Evolutionary conservation across 768 basidiomycete species (phyloP).

Genomic region (Rhodotorula sphaerocarpa): DNA sequence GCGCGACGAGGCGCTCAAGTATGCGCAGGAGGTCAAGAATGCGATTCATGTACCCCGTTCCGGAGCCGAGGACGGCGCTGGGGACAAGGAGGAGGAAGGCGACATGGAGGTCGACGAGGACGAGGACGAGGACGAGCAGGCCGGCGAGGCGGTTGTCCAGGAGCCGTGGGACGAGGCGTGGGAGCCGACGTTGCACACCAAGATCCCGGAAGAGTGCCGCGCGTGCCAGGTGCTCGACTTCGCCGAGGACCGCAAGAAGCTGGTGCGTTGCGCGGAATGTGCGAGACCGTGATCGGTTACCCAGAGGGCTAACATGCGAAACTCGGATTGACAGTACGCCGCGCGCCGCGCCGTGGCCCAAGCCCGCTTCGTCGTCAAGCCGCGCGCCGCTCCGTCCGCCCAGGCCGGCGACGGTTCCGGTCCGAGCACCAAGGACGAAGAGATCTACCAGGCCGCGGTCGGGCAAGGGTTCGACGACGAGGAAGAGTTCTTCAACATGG

Average conservation of each 20-base stretch:
- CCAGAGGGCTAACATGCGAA: no score
- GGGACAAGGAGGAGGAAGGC: conserved; percentile 46
- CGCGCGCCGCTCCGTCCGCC: conserved; percentile 43
- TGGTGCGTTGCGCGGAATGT: no score
- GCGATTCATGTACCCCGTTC: conserved; percentile 56
- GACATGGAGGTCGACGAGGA: conserved; percentile 52
- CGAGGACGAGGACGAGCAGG: conserved; percentile 71
- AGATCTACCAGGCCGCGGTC: conserved; percentile 53
- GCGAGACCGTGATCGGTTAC: no score
- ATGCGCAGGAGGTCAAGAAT: conserved; percentile 66
- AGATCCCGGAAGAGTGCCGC: conserved; percentile 58
- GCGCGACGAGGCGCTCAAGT: conserved; percentile 87
- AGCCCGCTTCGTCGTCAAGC: conserved; percentile 77
- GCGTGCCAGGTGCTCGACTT: conserved; percentile 61
- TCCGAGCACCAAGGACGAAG: conserved; percentile 39
- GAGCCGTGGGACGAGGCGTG: conserved; percentile 42
- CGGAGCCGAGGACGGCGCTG: conserved; percentile 43
- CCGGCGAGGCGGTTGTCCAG: conserved; percentile 67
- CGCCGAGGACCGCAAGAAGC: conserved; percentile 54
- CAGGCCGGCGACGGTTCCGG: conserved; percentile 40
- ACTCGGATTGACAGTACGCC: conserved; percentile 52
- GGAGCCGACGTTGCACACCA: conserved; percentile 37
- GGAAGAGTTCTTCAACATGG: conserved; percentile 81
- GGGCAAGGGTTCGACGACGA: conserved; percentile 91
- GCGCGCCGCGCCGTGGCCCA: conserved; percentile 72